A percentile compares a stretch with the other conserved stretches of the same genome.
Evolutionary conservation across 345 rosid genomes (phyloP).

Genomic region (Microthlaspi erraticum): DNA sequence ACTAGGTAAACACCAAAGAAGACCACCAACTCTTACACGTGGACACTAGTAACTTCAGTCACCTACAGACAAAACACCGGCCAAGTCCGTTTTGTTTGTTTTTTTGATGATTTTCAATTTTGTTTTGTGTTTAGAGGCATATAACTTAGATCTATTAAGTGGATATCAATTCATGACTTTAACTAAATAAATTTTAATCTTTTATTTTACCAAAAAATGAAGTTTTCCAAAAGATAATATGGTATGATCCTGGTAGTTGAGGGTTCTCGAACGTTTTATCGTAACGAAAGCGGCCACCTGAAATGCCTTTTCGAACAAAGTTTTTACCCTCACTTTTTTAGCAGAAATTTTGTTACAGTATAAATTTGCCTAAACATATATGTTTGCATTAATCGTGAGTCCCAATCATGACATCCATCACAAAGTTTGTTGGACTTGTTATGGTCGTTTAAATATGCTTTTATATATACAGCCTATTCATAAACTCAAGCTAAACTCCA

Average conservation of each 20-base stretch:
- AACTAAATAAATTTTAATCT: too few relatives aligned
- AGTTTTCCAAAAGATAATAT: too few relatives aligned
- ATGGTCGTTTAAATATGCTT: slow-evolving; percentile 1
- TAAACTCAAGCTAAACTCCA: neutral
- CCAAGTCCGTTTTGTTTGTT: too few relatives aligned
- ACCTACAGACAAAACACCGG: neutral
- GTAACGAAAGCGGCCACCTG: too few relatives aligned
- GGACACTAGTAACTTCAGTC: neutral
- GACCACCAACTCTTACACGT: neutral
- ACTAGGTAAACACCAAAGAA: neutral
- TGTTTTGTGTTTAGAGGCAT: too few relatives aligned
- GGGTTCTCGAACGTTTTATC: too few relatives aligned
- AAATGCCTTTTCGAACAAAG: too few relatives aligned
- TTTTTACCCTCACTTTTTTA: neutral
- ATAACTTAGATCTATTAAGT: too few relatives aligned
- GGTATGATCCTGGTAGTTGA: too few relatives aligned
- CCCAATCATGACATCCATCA: neutral
- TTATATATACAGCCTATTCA: neutral
- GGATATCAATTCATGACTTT: too few relatives aligned
- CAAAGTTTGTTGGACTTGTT: neutral
- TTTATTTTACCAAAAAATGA: too few relatives aligned
- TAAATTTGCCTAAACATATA: neutral
- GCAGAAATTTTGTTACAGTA: neutral
- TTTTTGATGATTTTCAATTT: too few relatives aligned
- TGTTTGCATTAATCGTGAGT: slow-evolving; percentile 5